Conservation (phyloP, 2,329 filamentous ascomycete genomes). For the Penicillium sp. region DNA sequence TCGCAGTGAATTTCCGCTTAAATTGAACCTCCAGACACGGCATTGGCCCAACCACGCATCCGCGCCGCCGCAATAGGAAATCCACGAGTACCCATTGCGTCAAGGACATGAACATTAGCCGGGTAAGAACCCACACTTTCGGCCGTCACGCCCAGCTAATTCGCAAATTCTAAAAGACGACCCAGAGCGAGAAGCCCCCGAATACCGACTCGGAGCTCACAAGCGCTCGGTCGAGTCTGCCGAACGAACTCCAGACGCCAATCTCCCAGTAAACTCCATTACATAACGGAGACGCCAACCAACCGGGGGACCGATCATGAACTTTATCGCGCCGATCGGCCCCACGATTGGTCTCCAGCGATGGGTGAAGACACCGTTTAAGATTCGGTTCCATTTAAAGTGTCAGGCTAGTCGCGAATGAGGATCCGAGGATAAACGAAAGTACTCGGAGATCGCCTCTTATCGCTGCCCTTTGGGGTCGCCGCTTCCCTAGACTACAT, state of each 20-base stretch:
- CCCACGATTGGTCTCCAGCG: not conserved
- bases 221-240: not conserved
- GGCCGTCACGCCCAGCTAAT: not conserved
- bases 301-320: not conserved
- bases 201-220: not conserved
- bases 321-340: not conserved
- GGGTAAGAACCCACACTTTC: not conserved
- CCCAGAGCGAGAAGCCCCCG: too few relatives aligned
- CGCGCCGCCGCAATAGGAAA: constrained; percentile 7
- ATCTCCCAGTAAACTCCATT: not conserved
- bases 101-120: constrained; percentile 11
- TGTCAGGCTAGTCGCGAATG: too few relatives aligned
- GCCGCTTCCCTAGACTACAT: not conserved
- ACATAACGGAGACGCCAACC: not conserved
- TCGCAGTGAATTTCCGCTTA: not conserved
- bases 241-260: not conserved
- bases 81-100: constrained; percentile 9
- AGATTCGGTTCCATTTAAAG: too few relatives aligned
- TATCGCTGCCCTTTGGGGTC: not conserved
- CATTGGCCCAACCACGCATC: constrained; percentile 1
- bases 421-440: not conserved
- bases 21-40: not conserved
- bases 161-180: constrained; percentile 5
- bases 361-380: too few relatives aligned
- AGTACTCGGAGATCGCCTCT: not conserved